These are phyloP conservation scores for Pythium angustatum DNA, from an alignment of 352 stramenopile genomes.

Conservation along the genomic window DNA sequence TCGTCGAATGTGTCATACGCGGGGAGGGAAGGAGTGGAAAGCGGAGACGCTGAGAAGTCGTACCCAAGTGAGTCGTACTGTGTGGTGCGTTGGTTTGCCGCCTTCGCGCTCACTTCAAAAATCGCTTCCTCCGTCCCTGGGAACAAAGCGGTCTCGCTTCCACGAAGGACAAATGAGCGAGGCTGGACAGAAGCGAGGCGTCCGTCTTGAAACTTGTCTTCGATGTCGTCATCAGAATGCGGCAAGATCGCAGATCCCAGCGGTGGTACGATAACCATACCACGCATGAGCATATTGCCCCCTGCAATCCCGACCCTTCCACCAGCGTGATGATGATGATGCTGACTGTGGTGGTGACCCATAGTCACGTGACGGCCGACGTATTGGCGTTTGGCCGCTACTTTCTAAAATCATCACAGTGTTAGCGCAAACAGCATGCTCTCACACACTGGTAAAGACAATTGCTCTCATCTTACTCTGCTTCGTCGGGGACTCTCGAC, in stretches of 20 bases:
- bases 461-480: neutral
- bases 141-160: neutral
- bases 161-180: conserved; percentile 12
- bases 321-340: conserved; percentile 2
- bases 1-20: conserved; percentile 29
- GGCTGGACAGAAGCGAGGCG: neutral
- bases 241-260: conserved; percentile 37
- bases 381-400: conserved; percentile 12
- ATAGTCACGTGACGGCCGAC: conserved; percentile 18
- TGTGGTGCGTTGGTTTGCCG: conserved; percentile 4
- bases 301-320: neutral
- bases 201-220: neutral
- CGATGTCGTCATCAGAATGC: conserved; percentile 3
- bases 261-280: conserved; percentile 38
- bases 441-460: neutral
- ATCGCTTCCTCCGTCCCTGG: conserved; percentile 1
- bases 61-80: conserved; percentile 24
- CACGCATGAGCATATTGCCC: conserved; percentile 33
- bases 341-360: conserved; percentile 12
- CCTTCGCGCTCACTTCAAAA: conserved; percentile 2
- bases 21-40: conserved; percentile 1
- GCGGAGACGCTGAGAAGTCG: conserved; percentile 21
- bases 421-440: conserved; percentile 3
- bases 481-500: conserved; percentile 16
- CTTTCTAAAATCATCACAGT: conserved; percentile 8